These are phyloP conservation scores for Cruciata laevipes DNA, from an alignment of 257 asterid genomes.

Conservation along the genomic window DNA sequence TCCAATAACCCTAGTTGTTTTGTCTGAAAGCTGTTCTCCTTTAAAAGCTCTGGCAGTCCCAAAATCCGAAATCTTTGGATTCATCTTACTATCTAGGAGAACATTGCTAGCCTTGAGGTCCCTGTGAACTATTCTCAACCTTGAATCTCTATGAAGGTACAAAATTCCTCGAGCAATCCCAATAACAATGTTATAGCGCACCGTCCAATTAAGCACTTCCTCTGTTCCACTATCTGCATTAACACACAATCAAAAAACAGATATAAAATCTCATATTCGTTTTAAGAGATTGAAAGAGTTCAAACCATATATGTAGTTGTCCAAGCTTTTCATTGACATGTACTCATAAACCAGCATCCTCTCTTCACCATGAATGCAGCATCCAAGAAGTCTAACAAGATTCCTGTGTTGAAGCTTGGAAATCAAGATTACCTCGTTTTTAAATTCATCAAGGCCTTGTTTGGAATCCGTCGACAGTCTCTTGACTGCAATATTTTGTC, in stretches of 20 bases:
- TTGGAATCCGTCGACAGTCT: conserved; percentile 21
- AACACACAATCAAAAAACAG: not conserved
- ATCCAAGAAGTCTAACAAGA: conserved; percentile 35
- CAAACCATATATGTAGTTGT: conserved; percentile 20
- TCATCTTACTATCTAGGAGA: conserved; percentile 25
- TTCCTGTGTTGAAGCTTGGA: conserved; percentile 37
- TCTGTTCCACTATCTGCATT: conserved; percentile 9
- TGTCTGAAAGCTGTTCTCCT: conserved; percentile 3
- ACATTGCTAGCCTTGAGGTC: conserved; percentile 36
- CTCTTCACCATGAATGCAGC: conserved; percentile 29
- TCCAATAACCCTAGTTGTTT: conserved; percentile 18
- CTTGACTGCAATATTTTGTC: conserved; percentile 34
- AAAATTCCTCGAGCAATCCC: conserved; percentile 33
- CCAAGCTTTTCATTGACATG: conserved; percentile 36
- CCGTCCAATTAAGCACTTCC: conserved; percentile 17
- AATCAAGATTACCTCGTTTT: conserved; percentile 26
- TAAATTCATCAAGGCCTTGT: conserved; percentile 34
- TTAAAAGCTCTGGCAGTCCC: conserved; percentile 24
- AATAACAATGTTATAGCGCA: conserved; percentile 16
- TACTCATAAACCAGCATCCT: conserved; percentile 32
- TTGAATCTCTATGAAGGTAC: conserved; percentile 41
- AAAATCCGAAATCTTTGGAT: conserved; percentile 30
- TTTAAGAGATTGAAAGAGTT: not conserved
- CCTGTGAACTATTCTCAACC: conserved; percentile 27
- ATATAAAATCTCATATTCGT: not conserved